Conservation (phyloP, 2,329 filamentous ascomycete genomes). For the Colletotrichum ledebouriae region DNA sequence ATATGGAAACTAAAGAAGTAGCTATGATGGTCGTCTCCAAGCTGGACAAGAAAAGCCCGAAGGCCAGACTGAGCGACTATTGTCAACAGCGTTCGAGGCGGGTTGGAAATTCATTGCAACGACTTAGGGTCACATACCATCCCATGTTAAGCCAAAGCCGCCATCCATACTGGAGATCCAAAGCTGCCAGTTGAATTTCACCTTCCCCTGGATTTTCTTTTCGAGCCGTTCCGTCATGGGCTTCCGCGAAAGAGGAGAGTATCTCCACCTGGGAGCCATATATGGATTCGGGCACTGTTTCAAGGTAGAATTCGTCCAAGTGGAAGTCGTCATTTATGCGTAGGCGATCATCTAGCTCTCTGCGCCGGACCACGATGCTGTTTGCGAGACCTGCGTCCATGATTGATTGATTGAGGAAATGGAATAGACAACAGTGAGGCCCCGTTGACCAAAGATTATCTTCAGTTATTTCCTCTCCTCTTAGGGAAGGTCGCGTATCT, state of each 20-base stretch:
- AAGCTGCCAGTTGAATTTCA: conserved; percentile 4
- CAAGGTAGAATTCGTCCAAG: background rate
- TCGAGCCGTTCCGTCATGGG: background rate
- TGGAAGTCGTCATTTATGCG: background rate
- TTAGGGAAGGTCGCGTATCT: too few species aligned
- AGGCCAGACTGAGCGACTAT: background rate
- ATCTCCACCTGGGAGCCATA: too few species aligned
- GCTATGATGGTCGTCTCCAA: conserved; percentile 17
- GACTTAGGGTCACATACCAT: background rate
- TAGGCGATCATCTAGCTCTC: conserved; percentile 3
- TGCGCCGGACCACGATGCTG: conserved; percentile 1
- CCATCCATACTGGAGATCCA: conserved; percentile 13
- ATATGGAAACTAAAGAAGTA: conserved; percentile 6
- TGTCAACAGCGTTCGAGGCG: too few species aligned
- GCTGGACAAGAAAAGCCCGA: conserved; percentile 11
- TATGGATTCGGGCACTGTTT: background rate
- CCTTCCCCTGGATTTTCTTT: background rate
- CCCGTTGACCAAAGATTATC: too few species aligned
- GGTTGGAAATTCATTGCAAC: background rate
- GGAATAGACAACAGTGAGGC: too few species aligned
- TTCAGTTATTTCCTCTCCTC: too few species aligned
- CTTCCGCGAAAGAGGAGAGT: background rate
- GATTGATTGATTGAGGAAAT: too few species aligned
- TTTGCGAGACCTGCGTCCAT: background rate
- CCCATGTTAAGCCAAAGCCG: conserved; percentile 7